Evolutionary conservation across 176 grass and related monocot genomes (phyloP), one percentile per base, ranked within the genome.

Genomic region (Carex kokanica): DNA sequence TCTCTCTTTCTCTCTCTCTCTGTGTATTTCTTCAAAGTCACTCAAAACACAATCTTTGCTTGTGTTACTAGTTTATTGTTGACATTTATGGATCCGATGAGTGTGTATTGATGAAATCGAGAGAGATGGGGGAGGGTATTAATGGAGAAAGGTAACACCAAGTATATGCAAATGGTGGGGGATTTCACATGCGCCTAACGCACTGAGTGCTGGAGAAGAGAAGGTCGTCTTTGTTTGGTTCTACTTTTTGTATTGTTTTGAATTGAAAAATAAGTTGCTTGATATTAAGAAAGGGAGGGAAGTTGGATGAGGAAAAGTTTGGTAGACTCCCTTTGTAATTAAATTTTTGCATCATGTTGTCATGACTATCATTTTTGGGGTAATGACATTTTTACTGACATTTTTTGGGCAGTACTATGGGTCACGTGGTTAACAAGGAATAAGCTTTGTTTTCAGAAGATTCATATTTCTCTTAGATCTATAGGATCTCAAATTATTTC

Each of bases 151-250:
- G 45, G 45, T 49, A 49, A 12, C 45, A 49, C 2, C 10, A 55
- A 32, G 51, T 38, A 43, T 49, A 16, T 32, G 47, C 49, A 53
- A 49, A 11, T 16, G 66, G 17, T 18, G 17, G 38, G 52, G 8
- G 16, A 0, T 17, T 67, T 82, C 80, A 82, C 80, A n/a, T n/a
- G n/a, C 25, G 80, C 80, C 79, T 82, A 82, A 82, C 60, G 60
- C 79, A 82, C 79, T 38, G 53, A 60, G 54, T 60, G 27, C 79
- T 18, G 17, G 34, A 62, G 79, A 8, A 8, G 41, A 43, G 25
- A 43, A 52, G 78, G 79, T 82, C 60, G 32, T 64, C 40, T 53
- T 77, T 77, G 73, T 31, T 77, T 54, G 47, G 73, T 77, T 77
- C 45, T 27, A 55, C 31, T 14, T 54, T 55, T 54, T 77, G 73